phyloP scores from a whole-genome alignment of 495 filamentous ascomycete genomes.

The Penicillium cataractarum region DNA sequence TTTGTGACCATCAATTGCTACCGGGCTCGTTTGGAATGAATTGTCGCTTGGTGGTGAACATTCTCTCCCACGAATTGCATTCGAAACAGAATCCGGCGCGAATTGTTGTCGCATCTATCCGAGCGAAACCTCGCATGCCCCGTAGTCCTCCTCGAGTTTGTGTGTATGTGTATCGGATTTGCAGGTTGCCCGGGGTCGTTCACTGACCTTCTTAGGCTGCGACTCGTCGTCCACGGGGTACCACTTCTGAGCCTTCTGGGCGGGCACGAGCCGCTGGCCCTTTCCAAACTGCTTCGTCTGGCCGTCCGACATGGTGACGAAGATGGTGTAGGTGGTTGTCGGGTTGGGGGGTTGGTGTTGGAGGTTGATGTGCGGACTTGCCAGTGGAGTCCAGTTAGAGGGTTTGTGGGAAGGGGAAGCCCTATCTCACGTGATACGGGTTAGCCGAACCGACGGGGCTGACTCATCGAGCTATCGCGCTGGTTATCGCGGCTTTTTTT shows the following conservation, averaged over 20 bases:
- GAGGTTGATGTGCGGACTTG: conserved; percentile 44
- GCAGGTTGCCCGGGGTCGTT: conserved; percentile 33
- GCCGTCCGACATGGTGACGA: conserved; percentile 69
- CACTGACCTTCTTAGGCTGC: conserved; percentile 87
- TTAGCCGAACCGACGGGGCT: conserved; percentile 27
- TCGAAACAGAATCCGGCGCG: conserved; percentile 27
- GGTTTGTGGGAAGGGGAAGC: conserved; percentile 35
- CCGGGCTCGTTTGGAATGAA: conserved; percentile 13
- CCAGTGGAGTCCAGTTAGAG: conserved; percentile 34
- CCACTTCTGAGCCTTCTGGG: conserved; percentile 97
- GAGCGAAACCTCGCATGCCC: conserved; percentile 30
- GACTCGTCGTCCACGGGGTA: conserved; percentile 95
- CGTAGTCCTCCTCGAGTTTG: conserved; percentile 16
- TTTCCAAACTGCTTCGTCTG: conserved; percentile 97
- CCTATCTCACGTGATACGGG: conserved; percentile 35
- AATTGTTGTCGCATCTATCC: conserved; percentile 39
- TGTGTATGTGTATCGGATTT: conserved; percentile 18
- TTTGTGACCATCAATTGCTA: conserved; percentile 17
- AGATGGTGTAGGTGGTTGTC: conserved; percentile 51
- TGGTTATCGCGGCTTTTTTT: conserved; percentile 20
- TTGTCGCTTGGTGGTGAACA: background rate
- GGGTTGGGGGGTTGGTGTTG: conserved; percentile 54
- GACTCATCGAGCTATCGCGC: conserved; percentile 12
- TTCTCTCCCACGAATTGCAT: conserved; percentile 8
- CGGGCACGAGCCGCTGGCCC: conserved; percentile 87